Percentiles rank a stretch among this genome's conserved stretches.
Evolutionary conservation across 176 grass and related monocot genomes (phyloP).

Genomic region (Aegilops tauschii): DNA sequence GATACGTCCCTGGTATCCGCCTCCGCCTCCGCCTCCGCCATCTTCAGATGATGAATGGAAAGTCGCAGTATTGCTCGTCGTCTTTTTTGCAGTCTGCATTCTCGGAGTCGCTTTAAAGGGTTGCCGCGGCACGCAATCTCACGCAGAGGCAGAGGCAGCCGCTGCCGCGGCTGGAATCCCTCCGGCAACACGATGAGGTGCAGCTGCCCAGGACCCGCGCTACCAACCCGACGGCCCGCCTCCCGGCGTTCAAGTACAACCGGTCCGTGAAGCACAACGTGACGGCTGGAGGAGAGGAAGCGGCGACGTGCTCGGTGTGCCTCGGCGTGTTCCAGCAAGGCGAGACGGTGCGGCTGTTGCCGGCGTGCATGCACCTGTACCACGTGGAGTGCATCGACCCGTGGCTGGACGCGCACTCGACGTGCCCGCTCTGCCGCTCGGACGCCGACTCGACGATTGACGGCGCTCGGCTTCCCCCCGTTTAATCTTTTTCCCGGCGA

Average conservation of each 20-base stretch:
- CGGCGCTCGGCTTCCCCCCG: not conserved
- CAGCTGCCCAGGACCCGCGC: not conserved
- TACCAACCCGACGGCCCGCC: not conserved
- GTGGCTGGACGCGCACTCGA: not conserved
- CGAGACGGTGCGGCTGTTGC: not conserved
- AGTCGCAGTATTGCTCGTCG: not conserved
- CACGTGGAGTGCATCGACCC: not conserved
- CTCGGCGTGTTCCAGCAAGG: not conserved
- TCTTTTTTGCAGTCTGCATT: not conserved
- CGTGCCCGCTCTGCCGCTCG: not conserved
- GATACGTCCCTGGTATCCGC: not conserved
- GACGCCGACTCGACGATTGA: not conserved
- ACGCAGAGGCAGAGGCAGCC: not conserved
- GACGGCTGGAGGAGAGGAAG: not conserved
- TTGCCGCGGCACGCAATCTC: not conserved
- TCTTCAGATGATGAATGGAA: not conserved
- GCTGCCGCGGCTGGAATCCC: not conserved
- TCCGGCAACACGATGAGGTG: not conserved
- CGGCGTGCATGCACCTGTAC: not conserved
- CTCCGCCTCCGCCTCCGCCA: not conserved
- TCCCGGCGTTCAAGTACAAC: not conserved
- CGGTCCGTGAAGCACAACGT: not conserved
- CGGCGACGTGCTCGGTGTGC: not conserved
- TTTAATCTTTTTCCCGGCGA: not conserved
- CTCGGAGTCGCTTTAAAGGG: not conserved